Evolutionary conservation across 129 eudicot genomes (phyloP).

Genomic region (Ambrosia trifida): DNA sequence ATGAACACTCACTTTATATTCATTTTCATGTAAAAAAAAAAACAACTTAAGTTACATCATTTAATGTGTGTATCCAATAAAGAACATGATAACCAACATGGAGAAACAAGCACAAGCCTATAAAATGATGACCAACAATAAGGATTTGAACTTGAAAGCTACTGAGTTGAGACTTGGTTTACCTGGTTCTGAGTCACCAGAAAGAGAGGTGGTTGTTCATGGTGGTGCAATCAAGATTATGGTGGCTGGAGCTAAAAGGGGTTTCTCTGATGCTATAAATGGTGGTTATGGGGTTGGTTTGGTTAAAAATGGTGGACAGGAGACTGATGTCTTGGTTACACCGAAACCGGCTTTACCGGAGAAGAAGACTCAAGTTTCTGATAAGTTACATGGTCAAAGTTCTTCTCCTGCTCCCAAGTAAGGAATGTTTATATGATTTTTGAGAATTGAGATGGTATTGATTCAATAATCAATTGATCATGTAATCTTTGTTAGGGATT

Average conservation of each 20-base stretch:
- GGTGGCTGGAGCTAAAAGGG: slow-evolving; percentile 67
- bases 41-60: slow-evolving; percentile 21
- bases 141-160: slow-evolving; percentile 12
- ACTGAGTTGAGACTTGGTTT: slow-evolving; percentile 71
- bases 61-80: slow-evolving; percentile 37
- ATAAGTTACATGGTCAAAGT: slow-evolving; percentile 35
- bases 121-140: slow-evolving; percentile 19
- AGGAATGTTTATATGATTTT: slow-evolving; percentile 21
- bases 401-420: slow-evolving; percentile 62
- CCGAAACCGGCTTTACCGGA: slow-evolving; percentile 37
- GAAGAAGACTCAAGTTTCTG: slow-evolving; percentile 49
- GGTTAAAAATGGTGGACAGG: slow-evolving; percentile 45
- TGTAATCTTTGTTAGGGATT: neutral
- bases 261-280: slow-evolving; percentile 52
- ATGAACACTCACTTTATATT: slow-evolving; percentile 16
- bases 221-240: slow-evolving; percentile 32
- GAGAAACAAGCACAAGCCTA: slow-evolving; percentile 40
- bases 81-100: slow-evolving; percentile 51
- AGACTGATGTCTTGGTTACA: slow-evolving; percentile 34
- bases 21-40: neutral
- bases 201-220: slow-evolving; percentile 33
- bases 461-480: slow-evolving; percentile 26
- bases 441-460: slow-evolving; percentile 5
- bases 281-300: slow-evolving; percentile 48
- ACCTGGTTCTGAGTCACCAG: slow-evolving; percentile 78